Conservation (phyloP, 176 grass and related monocot genomes). For the Secale cereale region DNA sequence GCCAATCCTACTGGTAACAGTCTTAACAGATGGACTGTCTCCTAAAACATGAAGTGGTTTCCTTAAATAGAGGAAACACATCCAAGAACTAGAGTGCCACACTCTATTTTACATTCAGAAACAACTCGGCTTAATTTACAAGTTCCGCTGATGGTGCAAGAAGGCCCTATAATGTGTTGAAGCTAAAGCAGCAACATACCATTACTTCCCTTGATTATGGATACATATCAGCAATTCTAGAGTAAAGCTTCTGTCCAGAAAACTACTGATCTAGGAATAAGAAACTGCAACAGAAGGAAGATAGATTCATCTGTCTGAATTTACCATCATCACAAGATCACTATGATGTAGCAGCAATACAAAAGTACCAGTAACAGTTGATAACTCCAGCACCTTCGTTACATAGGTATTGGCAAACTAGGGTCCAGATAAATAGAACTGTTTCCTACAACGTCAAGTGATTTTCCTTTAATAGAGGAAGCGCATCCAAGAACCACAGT, state of each 20-base stretch:
- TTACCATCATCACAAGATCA: conserved; percentile 43
- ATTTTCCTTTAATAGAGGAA: not conserved
- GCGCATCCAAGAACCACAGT: not conserved
- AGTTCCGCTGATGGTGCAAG: not conserved
- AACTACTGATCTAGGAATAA: not conserved
- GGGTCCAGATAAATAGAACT: not conserved
- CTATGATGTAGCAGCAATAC: not conserved
- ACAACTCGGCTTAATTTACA: not conserved
- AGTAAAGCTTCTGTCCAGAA: not conserved
- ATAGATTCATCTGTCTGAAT: not conserved
- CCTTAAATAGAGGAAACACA: not conserved
- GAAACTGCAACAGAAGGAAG: not conserved
- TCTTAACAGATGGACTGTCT: not conserved
- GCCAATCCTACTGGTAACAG: too few species aligned
- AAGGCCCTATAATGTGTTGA: not conserved
- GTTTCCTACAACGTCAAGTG: not conserved
- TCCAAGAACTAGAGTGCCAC: not conserved
- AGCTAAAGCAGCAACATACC: not conserved
- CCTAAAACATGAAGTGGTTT: not conserved
- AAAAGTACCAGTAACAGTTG: not conserved
- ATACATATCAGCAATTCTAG: not conserved
- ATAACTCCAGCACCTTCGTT: not conserved
- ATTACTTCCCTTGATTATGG: not conserved
- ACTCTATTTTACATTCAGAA: not conserved
- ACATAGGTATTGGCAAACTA: not conserved